Conservation (phyloP, 306 rosid genomes). For the Erythrophleum fordii region DNA sequence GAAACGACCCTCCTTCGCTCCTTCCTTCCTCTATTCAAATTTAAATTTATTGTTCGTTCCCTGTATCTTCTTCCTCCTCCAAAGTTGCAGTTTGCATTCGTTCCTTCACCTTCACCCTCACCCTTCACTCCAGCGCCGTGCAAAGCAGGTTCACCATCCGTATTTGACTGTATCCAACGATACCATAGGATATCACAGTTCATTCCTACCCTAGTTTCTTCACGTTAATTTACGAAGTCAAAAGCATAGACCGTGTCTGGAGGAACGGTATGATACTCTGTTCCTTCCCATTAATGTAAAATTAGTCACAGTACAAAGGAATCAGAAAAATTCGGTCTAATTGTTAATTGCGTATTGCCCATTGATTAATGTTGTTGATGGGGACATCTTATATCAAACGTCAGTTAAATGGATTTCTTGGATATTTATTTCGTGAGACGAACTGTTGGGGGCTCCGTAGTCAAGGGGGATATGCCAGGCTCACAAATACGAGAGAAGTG, state of each 20-base stretch:
- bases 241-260: neutral
- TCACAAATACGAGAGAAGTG: neutral
- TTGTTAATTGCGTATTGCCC: neutral
- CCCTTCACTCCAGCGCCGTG: neutral
- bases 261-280: neutral
- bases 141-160: neutral
- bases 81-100: neutral
- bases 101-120: neutral
- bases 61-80: neutral
- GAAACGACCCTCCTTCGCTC: neutral
- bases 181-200: neutral
- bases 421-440: neutral
- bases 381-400: no score
- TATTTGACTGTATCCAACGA: neutral
- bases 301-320: neutral
- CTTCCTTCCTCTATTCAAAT: neutral
- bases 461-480: neutral
- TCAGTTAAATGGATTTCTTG: neutral
- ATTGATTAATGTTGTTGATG: neutral
- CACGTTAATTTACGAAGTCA: neutral
- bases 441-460: neutral
- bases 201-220: neutral
- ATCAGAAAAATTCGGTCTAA: neutral
- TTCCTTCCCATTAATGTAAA: neutral
- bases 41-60: no score